phyloP scores from a whole-genome alignment of 2,329 filamentous ascomycete species.

The Penicillium sp. region DNA sequence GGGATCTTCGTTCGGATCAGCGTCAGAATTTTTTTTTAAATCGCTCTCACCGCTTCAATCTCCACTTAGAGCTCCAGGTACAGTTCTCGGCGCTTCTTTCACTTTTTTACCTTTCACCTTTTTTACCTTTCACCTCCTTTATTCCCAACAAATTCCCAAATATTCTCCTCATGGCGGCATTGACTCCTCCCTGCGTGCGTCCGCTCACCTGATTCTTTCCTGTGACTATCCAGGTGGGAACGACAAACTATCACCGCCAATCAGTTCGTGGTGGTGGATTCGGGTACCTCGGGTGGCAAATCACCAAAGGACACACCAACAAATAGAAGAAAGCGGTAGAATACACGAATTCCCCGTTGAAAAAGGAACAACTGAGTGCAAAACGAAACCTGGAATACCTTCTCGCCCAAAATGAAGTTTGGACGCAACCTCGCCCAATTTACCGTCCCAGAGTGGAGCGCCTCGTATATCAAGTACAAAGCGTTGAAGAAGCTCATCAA shows the following conservation, averaged over 20 bases:
- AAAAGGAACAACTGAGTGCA: background rate
- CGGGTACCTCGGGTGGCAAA: conserved; percentile 2
- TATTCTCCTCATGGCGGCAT: conserved; percentile 17
- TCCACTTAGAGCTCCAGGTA: conserved; percentile 15
- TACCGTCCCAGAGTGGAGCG: conserved; percentile 53
- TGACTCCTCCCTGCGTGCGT: conserved; percentile 16
- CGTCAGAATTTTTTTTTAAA: background rate
- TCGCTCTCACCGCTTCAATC: conserved; percentile 9
- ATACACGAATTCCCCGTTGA: background rate
- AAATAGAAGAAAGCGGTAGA: background rate
- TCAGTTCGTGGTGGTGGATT: background rate
- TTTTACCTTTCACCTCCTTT: conserved; percentile 3
- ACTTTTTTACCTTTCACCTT: conserved; percentile 7
- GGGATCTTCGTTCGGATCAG: background rate
- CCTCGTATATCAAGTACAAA: conserved; percentile 54
- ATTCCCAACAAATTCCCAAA: background rate
- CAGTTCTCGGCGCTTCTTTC: conserved; percentile 11
- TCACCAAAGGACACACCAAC: background rate
- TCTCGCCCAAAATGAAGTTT: conserved; percentile 48
- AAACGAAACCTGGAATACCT: background rate
- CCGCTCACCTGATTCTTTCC: conserved; percentile 24
- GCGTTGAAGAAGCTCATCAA: conserved; percentile 91
- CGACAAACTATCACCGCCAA: background rate
- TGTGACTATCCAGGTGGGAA: conserved; percentile 19
- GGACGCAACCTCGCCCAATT: conserved; percentile 51